phyloP scores from a whole-genome alignment of 2,329 filamentous ascomycete species.

The Nemania sp. region DNA sequence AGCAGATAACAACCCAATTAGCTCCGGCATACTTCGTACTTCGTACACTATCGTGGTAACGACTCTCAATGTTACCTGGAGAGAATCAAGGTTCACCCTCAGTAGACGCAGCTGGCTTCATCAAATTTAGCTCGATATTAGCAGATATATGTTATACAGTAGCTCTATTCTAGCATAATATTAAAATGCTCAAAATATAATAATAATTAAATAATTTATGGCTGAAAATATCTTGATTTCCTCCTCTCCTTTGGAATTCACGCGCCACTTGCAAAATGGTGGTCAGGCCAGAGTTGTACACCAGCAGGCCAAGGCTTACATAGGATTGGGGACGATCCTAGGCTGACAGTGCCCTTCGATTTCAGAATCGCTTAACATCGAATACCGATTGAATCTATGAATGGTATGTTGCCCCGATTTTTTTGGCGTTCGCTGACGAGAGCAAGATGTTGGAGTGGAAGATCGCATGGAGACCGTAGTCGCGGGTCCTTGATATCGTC shows the following conservation, averaged over 20 bases:
- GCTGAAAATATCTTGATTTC: background rate
- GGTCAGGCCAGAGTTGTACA: slow-evolving; percentile 13
- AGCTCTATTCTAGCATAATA: no score
- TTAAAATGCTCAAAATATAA: background rate
- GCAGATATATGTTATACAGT: no score
- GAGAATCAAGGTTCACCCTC: no score
- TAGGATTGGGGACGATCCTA: slow-evolving; percentile 5
- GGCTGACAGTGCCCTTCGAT: background rate
- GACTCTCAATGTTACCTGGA: no score
- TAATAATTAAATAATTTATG: background rate
- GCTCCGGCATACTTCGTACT: no score
- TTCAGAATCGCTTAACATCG: no score
- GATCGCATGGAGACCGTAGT: slow-evolving; percentile 1
- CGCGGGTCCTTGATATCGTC: slow-evolving; percentile 9
- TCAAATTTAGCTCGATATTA: no score
- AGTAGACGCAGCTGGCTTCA: no score
- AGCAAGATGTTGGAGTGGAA: slow-evolving; percentile 1
- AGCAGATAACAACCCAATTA: no score
- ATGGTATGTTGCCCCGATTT: background rate
- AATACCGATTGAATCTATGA: background rate
- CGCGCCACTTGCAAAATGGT: background rate
- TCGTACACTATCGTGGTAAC: no score
- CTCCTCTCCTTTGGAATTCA: background rate
- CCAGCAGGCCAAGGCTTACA: slow-evolving; percentile 14
- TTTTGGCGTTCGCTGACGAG: slow-evolving; percentile 13